Percentiles rank a stretch among this genome's conserved stretches.
Conservation (phyloP, 208 protist species). For the Leishmania arabica region DNA sequence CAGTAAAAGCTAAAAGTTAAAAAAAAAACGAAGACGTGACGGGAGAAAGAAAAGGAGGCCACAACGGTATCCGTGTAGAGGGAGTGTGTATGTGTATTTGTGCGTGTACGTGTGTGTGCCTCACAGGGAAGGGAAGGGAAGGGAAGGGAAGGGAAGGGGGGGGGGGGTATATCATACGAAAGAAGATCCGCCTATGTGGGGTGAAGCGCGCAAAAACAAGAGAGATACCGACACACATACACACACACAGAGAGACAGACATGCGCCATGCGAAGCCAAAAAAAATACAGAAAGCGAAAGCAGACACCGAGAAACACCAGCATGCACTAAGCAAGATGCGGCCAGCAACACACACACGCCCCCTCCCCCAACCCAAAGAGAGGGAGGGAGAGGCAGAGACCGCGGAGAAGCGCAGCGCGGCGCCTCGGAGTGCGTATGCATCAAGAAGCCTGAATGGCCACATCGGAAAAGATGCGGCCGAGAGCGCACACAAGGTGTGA, state of each 20-base stretch:
- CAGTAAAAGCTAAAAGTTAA: background rate
- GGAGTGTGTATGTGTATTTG: no score
- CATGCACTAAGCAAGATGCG: background rate
- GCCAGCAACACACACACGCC: background rate
- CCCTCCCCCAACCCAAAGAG: background rate
- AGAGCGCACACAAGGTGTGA: no score
- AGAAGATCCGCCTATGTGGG: background rate
- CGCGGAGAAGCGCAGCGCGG: no score
- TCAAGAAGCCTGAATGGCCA: no score
- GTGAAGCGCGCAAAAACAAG: background rate
- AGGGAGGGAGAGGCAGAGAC: background rate
- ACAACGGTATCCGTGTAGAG: no score
- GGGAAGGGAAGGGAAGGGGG: background rate
- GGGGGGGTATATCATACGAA: background rate
- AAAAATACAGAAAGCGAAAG: background rate
- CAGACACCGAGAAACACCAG: background rate
- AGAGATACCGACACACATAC: background rate
- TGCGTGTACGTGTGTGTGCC: background rate
- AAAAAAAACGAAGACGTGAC: background rate
- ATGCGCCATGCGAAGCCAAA: background rate
- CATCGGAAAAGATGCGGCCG: no score
- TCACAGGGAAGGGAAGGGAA: background rate
- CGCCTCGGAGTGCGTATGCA: no score
- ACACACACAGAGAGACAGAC: no score
- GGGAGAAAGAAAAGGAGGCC: background rate